Evolutionary conservation across 2,329 filamentous ascomycete genomes (phyloP).

Genomic region (Cyphellophora europaea): DNA sequence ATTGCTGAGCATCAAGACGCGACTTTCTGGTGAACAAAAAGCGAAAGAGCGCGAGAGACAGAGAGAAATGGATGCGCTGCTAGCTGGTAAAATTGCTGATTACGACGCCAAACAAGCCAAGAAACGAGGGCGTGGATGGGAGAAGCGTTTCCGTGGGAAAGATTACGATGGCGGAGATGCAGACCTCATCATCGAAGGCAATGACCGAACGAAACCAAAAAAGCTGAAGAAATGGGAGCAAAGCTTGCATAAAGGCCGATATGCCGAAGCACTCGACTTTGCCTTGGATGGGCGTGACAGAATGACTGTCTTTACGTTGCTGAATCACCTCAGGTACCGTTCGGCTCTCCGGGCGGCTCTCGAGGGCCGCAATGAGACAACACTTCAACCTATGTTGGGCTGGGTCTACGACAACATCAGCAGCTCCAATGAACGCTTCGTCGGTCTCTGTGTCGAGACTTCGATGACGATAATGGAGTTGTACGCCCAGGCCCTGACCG

Average conservation of each 20-base stretch:
- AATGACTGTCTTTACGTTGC: conserved; percentile 61
- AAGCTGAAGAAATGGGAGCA: conserved; percentile 70
- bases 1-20: conserved; percentile 79
- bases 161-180: conserved; percentile 77
- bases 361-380: conserved; percentile 68
- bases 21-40: conserved; percentile 76
- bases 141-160: conserved; percentile 56
- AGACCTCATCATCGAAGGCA: conserved; percentile 78
- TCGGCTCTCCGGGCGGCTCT: conserved; percentile 75
- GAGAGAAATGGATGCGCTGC: conserved; percentile 74
- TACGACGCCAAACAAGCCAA: conserved; percentile 64
- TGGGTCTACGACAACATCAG: conserved; percentile 76
- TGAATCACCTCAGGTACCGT: conserved; percentile 79
- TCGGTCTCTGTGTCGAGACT: conserved; percentile 72
- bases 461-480: conserved; percentile 75
- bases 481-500: conserved; percentile 70
- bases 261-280: conserved; percentile 66
- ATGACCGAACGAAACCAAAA: conserved; percentile 54
- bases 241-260: conserved; percentile 69
- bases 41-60: conserved; percentile 64
- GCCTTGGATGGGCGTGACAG: conserved; percentile 57
- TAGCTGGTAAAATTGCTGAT: conserved; percentile 67
- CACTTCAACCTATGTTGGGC: conserved; percentile 69
- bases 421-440: conserved; percentile 60
- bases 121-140: conserved; percentile 49